Conservation (phyloP, 2,329 filamentous ascomycete species). For the Fusarium goolgardi region DNA sequence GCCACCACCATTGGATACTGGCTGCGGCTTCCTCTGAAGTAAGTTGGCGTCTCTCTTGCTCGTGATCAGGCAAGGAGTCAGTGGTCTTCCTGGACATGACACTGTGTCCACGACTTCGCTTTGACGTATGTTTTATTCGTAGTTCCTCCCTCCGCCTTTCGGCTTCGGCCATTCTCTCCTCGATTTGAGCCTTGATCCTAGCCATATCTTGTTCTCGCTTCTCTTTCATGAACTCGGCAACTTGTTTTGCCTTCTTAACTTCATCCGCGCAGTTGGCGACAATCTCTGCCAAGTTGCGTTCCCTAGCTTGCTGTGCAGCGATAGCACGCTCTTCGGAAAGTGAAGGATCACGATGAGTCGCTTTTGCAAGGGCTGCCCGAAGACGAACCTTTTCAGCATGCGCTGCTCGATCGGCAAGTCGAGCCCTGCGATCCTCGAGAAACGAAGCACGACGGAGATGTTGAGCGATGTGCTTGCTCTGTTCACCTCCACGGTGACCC, state of each 20-base stretch:
- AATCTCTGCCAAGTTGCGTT: conserved; percentile 84
- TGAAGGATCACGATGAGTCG: conserved; percentile 71
- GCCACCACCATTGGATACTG: conserved; percentile 78
- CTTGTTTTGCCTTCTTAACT: conserved; percentile 82
- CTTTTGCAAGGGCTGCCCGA: conserved; percentile 78
- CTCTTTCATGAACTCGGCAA: conserved; percentile 85
- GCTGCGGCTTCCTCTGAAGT: conserved; percentile 71
- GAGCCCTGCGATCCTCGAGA: conserved; percentile 81
- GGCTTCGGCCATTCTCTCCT: conserved; percentile 82
- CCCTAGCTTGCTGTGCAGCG: conserved; percentile 80
- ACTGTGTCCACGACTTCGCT: conserved; percentile 66
- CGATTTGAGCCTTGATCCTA: conserved; percentile 78
- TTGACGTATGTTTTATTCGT: conserved; percentile 64
- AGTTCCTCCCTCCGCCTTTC: conserved; percentile 77
- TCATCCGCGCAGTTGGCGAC: conserved; percentile 85
- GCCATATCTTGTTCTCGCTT: conserved; percentile 79
- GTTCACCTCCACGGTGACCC: conserved; percentile 64
- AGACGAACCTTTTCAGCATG: conserved; percentile 86
- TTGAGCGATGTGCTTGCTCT: conserved; percentile 82
- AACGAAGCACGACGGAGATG: conserved; percentile 84
- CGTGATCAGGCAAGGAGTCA: conserved; percentile 60
- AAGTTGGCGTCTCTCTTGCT: conserved; percentile 59
- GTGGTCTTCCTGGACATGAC: conserved; percentile 62
- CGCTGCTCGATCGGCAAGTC: conserved; percentile 81
- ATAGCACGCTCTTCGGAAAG: conserved; percentile 80